Evolutionary conservation across 768 basidiomycete species (phyloP).

Genomic region (Polyporus arcularius): DNA sequence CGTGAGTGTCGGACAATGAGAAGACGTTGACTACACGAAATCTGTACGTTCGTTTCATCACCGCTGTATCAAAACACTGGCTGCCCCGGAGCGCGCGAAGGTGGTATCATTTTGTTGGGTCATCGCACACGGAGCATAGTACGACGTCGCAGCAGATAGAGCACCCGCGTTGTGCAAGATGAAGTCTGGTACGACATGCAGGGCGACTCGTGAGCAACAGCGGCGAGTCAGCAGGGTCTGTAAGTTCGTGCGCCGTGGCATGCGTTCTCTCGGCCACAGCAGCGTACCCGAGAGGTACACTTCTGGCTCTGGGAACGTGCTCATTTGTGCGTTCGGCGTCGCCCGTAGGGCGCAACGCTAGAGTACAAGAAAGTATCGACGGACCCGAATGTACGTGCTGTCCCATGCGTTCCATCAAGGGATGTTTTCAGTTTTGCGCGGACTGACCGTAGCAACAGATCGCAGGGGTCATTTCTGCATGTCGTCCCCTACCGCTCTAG

Average conservation of each 20-base stretch:
- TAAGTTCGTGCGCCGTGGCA: background rate
- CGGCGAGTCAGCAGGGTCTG: background rate
- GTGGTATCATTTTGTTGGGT: background rate
- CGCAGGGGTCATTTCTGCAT: too few relatives aligned
- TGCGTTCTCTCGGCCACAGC: background rate
- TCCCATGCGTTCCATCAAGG: too few relatives aligned
- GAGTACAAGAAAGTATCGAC: background rate
- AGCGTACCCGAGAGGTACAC: background rate
- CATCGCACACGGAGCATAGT: background rate
- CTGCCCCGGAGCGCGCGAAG: conserved; percentile 1
- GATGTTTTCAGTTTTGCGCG: too few relatives aligned
- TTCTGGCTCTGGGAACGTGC: background rate
- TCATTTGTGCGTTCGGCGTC: background rate
- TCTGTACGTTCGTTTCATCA: conserved; percentile 4
- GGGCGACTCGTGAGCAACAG: background rate
- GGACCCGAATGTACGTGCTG: background rate
- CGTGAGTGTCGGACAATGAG: background rate
- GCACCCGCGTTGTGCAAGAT: background rate
- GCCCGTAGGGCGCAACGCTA: conserved; percentile 3
- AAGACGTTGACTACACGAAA: background rate
- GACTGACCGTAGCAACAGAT: too few relatives aligned
- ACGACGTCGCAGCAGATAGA: background rate
- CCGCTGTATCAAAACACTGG: background rate
- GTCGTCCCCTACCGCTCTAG: too few relatives aligned
- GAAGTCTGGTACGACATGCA: background rate